Evolutionary conservation across 116 monocot genomes (phyloP).

Genomic region (Trichopus zeylanicus): DNA sequence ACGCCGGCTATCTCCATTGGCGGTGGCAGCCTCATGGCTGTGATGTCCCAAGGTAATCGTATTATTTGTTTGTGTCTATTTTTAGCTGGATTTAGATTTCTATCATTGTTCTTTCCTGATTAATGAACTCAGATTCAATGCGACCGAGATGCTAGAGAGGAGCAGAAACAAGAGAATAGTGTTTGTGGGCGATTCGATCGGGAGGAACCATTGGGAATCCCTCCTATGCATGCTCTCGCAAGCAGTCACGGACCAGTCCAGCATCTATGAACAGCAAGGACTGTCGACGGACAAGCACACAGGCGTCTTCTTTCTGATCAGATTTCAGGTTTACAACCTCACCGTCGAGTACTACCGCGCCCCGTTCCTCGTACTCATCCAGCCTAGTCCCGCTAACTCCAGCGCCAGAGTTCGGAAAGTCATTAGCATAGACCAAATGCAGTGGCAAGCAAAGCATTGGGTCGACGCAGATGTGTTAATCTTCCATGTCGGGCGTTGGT

Average conservation of each 20-base stretch:
- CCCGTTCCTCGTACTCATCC: conserved; percentile 52
- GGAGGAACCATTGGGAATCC: too few species aligned
- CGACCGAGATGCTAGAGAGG: conserved; percentile 46
- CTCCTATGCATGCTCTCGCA: conserved; percentile 64
- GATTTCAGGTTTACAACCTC: conserved; percentile 59
- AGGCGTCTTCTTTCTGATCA: conserved; percentile 67
- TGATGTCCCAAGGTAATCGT: conserved; percentile 39
- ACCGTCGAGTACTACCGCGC: conserved; percentile 79
- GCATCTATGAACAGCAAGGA: conserved; percentile 57
- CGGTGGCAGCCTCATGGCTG: conserved; percentile 71
- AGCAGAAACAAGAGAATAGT: conserved; percentile 60
- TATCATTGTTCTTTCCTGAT: too few species aligned
- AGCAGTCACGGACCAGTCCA: conserved; percentile 20
- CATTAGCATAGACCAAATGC: conserved; percentile 50
- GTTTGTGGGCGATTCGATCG: conserved; percentile 58
- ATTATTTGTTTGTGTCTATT: too few species aligned
- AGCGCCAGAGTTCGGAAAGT: conserved; percentile 18
- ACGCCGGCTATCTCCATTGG: conserved; percentile 53
- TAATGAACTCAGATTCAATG: conserved; percentile 56
- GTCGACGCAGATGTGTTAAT: conserved; percentile 49
- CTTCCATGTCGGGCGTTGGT: conserved; percentile 86
- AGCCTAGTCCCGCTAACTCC: conserved; percentile 35
- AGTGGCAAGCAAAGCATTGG: conserved; percentile 43
- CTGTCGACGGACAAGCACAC: conserved; percentile 76
- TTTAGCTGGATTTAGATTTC: too few species aligned